Base-by-base conservation (phyloP, 352 stramenopile genomes). In the Phytophthora fragariae region DNA sequence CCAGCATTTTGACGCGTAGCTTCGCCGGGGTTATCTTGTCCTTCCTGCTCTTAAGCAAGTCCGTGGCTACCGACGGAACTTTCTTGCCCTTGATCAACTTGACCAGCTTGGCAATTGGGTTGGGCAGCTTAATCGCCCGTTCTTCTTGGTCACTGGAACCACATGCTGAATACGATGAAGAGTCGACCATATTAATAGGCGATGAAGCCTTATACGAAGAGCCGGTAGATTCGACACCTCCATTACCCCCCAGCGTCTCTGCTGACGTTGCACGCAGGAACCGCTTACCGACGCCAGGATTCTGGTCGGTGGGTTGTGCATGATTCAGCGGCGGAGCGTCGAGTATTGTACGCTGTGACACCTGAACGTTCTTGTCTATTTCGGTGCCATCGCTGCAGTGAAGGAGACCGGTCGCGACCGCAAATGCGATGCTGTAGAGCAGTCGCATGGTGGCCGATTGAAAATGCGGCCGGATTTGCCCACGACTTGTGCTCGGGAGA, bases 11-110 rank as follows among this genome's bases (percentile, higher is more conserved):
- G 41, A 57, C 47, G 24, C 57, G 65, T 24, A 72, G 24, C 17
- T 71, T 71, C 5, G 37, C n/a, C 8, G 19, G 37, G 7, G 57
- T 55, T n/a, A 47, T 66, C 47, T 55, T 17, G 5, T 66, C 27
- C 27, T 67, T 66, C 33, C 59, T 61, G 57, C 37, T 46, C 0
- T 17, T 53, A 5, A 67, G 8, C 27, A 72, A 49, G 2, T 50
- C 55, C 2, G 39, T 49, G 15, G 67, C 35, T 9, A 21, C 1
- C 37, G 2, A 61, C 29, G 33, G n/a, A 11, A 66, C 11, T 24
- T 65, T 72, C 37, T 66, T 58, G 41, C 12, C 53, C 49, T 72
- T 50, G 29, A 72, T 2, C 7, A 35, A 14, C 5, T 55, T 65
- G 21, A 4, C 46, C 10, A 58, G 7, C 12, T 31, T 44, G 37